phyloP scores from a whole-genome alignment of 495 filamentous ascomycete genomes.

The Penicillium lividum region DNA sequence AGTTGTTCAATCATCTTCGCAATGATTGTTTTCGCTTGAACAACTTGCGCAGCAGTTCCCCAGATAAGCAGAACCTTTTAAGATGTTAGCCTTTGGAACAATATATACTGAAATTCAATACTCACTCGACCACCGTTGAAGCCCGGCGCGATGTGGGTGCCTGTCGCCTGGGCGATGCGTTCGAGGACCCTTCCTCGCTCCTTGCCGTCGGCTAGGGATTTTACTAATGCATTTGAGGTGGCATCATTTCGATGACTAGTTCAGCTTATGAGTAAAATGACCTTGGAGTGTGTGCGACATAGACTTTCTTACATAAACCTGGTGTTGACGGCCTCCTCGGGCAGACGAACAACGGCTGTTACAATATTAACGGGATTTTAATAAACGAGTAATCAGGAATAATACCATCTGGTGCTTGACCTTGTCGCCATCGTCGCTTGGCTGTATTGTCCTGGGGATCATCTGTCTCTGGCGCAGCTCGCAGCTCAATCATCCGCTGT shows the following conservation, averaged over 20 bases:
- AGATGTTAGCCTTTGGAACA: not conserved
- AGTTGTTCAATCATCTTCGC: not conserved
- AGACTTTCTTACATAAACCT: not conserved
- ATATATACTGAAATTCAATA: not conserved
- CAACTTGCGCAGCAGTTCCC: not conserved
- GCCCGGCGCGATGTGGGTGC: not conserved
- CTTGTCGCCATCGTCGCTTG: not conserved
- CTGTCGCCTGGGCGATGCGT: not conserved
- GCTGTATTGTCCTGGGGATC: not conserved
- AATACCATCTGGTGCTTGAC: not conserved
- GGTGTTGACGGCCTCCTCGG: not conserved
- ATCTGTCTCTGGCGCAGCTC: not conserved
- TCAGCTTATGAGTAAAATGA: not conserved
- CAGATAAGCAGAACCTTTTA: not conserved
- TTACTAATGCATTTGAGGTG: not conserved
- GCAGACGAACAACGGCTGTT: not conserved
- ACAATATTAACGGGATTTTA: not conserved
- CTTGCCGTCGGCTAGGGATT: not conserved
- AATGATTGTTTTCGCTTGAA: not conserved
- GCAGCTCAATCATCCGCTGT: not conserved
- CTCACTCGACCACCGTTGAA: not conserved
- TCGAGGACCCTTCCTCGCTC: not conserved
- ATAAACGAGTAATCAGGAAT: not conserved
- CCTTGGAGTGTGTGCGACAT: not conserved
- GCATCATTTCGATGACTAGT: not conserved